phyloP scores from a whole-genome alignment of 1,284 basidiomycete species.

The Malassezia globosa region DNA sequence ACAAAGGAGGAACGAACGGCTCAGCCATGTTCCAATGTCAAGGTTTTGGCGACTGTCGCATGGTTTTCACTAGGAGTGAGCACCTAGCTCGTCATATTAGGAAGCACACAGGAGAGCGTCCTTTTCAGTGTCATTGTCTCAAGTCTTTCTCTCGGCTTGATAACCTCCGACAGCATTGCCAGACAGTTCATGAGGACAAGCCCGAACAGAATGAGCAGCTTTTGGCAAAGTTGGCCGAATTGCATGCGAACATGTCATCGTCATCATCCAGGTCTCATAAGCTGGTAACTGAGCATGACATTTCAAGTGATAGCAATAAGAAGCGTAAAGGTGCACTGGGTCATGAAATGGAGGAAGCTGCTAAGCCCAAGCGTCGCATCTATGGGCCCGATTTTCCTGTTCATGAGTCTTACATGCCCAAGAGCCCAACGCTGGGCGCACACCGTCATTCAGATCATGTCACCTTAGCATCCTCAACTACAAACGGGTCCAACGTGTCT shows the following conservation, averaged over 20 bases:
- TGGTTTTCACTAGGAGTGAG: slow-evolving; percentile 89
- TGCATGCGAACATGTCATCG: slow-evolving; percentile 65
- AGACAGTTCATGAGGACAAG: slow-evolving; percentile 87
- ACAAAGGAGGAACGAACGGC: not conserved
- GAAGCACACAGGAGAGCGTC: slow-evolving; percentile 92
- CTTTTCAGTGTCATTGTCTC: slow-evolving; percentile 80
- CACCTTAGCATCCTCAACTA: too few relatives aligned
- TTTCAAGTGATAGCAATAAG: too few relatives aligned
- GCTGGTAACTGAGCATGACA: too few relatives aligned
- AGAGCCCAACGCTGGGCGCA: too few relatives aligned
- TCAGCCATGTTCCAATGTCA: slow-evolving; percentile 67
- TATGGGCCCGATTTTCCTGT: too few relatives aligned
- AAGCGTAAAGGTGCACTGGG: too few relatives aligned
- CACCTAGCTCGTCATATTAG: slow-evolving; percentile 88
- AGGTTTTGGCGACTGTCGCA: slow-evolving; percentile 85
- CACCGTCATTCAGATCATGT: too few relatives aligned
- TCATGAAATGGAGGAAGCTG: too few relatives aligned
- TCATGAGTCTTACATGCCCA: too few relatives aligned
- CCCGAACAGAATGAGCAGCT: slow-evolving; percentile 72
- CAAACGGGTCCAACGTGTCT: too few relatives aligned
- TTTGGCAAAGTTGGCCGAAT: slow-evolving; percentile 74
- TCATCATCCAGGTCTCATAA: too few relatives aligned
- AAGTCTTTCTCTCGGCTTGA: slow-evolving; percentile 92
- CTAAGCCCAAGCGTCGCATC: too few relatives aligned
- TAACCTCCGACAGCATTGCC: slow-evolving; percentile 88